Conservation (phyloP, 2,329 filamentous ascomycete genomes). For the Claviceps maximensis region DNA sequence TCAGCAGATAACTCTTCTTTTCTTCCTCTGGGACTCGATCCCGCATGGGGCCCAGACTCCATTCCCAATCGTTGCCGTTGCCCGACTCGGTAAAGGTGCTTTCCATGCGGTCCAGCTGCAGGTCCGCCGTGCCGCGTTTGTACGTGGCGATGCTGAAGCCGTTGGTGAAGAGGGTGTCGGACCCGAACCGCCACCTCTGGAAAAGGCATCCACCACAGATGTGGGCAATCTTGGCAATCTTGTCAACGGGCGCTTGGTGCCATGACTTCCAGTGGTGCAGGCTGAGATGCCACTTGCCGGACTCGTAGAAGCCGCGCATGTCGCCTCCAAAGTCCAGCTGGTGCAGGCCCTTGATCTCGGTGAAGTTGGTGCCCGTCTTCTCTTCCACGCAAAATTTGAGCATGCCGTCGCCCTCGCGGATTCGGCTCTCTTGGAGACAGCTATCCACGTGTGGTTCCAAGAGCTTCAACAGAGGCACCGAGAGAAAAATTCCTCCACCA, state of each 20-base stretch:
- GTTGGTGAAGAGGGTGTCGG: constrained; percentile 41
- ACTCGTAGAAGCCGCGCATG: constrained; percentile 46
- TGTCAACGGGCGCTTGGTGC: constrained; percentile 31
- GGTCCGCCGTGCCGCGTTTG: constrained; percentile 20
- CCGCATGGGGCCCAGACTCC: constrained; percentile 39
- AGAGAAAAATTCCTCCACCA: constrained; percentile 47
- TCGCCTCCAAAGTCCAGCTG: constrained; percentile 45
- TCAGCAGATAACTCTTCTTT: constrained; percentile 39
- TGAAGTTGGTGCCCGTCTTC: constrained; percentile 40
- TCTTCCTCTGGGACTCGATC: constrained; percentile 19
- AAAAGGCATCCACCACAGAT: constrained; percentile 48
- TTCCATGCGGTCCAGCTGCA: constrained; percentile 36
- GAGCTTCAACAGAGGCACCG: constrained; percentile 34
- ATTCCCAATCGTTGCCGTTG: constrained; percentile 36
- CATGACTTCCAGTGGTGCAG: constrained; percentile 53
- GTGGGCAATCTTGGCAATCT: constrained; percentile 8
- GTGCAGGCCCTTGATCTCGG: constrained; percentile 38
- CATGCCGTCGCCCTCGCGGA: constrained; percentile 38
- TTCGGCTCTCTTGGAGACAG: constrained; percentile 32
- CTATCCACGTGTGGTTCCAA: constrained; percentile 32
- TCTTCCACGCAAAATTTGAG: constrained; percentile 43
- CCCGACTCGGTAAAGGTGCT: constrained; percentile 26
- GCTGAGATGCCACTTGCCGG: constrained; percentile 38
- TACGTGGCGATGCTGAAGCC: constrained; percentile 45
- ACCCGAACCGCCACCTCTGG: constrained; percentile 37